A percentile compares a stretch with the other conserved stretches of the same genome.
These are phyloP conservation scores for Wilcoxina mikolae DNA, from an alignment of 495 filamentous ascomycete genomes.

Conservation along the genomic window DNA sequence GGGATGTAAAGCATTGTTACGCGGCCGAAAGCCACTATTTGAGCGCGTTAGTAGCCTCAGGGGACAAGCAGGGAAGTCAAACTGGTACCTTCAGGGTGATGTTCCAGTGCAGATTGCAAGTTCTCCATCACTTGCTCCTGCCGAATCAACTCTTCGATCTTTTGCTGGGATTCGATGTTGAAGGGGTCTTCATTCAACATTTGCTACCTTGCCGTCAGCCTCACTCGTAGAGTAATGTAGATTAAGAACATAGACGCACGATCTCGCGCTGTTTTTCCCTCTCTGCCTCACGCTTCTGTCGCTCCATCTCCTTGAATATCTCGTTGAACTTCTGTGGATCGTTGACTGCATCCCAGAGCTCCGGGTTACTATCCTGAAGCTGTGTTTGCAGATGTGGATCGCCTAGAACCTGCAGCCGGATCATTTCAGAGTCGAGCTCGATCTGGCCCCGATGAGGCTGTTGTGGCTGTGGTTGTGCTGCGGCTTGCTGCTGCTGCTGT, in stretches of 20 bases:
- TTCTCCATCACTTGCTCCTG: slow-evolving; percentile 89
- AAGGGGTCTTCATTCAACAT: slow-evolving; percentile 82
- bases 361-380: slow-evolving; percentile 52
- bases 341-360: slow-evolving; percentile 62
- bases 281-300: slow-evolving; percentile 53
- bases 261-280: slow-evolving; percentile 67
- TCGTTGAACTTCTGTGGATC: slow-evolving; percentile 61
- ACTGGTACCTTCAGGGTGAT: slow-evolving; percentile 90
- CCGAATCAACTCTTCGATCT: slow-evolving; percentile 92
- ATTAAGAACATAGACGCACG: slow-evolving; percentile 13
- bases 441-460: slow-evolving; percentile 32
- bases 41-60: background rate
- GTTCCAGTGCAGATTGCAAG: slow-evolving; percentile 84
- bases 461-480: slow-evolving; percentile 25
- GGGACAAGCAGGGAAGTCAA: background rate
- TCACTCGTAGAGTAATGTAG: background rate
- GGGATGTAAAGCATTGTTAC: slow-evolving; percentile 95
- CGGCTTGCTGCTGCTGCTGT: slow-evolving; percentile 27
- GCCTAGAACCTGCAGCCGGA: slow-evolving; percentile 66
- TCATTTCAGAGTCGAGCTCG: slow-evolving; percentile 58
- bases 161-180: slow-evolving; percentile 73
- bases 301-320: slow-evolving; percentile 47
- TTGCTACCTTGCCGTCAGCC: slow-evolving; percentile 18
- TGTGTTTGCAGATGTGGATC: slow-evolving; percentile 57
- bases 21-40: slow-evolving; percentile 48